Evolutionary conservation across 1,284 basidiomycete species (phyloP).

Genomic region (Cutaneotrichosporon cavernicola): DNA sequence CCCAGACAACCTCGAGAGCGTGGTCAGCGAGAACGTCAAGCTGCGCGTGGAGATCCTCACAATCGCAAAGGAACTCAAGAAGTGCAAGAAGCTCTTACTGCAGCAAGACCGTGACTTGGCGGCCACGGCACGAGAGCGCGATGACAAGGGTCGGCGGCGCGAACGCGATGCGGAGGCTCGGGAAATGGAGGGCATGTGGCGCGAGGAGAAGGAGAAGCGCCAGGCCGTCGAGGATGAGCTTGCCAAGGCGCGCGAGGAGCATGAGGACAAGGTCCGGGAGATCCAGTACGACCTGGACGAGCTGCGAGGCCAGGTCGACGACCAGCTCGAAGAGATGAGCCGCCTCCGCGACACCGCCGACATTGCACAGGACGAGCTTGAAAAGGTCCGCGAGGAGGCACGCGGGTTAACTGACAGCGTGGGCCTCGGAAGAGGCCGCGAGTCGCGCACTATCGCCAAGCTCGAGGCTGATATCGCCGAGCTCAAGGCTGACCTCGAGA

Average conservation of each 20-base stretch:
- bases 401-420: conserved; percentile 32
- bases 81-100: conserved; percentile 80
- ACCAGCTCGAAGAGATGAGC: conserved; percentile 63
- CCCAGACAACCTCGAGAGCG: conserved; percentile 86
- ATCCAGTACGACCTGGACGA: conserved; percentile 68
- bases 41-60: conserved; percentile 91
- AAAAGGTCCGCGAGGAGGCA: conserved; percentile 61
- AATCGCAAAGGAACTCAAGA: conserved; percentile 87
- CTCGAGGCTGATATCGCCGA: conserved; percentile 61
- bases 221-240: conserved; percentile 34
- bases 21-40: conserved; percentile 88
- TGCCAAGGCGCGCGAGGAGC: conserved; percentile 59
- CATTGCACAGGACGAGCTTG: conserved; percentile 61
- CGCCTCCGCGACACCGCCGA: conserved; percentile 55
- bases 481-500: conserved; percentile 38
- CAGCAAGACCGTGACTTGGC: conserved; percentile 79
- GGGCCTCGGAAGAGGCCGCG: conserved; percentile 58
- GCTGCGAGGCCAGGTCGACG: conserved; percentile 55
- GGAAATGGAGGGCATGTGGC: conserved; percentile 41
- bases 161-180: conserved; percentile 24
- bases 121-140: conserved; percentile 59
- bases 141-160: conserved; percentile 39
- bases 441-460: conserved; percentile 61
- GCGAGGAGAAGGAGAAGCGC: conserved; percentile 45
- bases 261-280: conserved; percentile 64